A percentile compares a stretch with the other conserved stretches of the same genome.
Conservation (phyloP, 2,329 filamentous ascomycete species). For the Monilinia fructigena region DNA sequence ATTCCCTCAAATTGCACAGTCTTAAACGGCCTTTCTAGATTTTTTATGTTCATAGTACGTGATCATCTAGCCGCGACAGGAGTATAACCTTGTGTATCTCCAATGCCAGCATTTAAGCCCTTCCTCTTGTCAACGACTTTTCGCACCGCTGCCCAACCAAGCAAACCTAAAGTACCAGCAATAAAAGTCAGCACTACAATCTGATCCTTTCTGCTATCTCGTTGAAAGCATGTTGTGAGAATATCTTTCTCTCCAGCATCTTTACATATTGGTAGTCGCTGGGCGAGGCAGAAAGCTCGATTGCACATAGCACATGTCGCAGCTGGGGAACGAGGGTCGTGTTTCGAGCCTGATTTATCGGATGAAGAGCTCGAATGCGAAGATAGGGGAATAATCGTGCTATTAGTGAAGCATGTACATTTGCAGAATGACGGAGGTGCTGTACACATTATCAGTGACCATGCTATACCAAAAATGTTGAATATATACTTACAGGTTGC, state of each 20-base stretch:
- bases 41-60: background rate
- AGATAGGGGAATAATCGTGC: conserved; percentile 62
- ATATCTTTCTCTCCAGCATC: conserved; percentile 61
- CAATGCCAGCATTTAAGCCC: conserved; percentile 31
- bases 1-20: background rate
- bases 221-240: conserved; percentile 63
- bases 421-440: conserved; percentile 66
- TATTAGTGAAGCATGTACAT: conserved; percentile 69
- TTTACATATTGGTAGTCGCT: conserved; percentile 62
- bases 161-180: conserved; percentile 55
- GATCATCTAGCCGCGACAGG: conserved; percentile 30
- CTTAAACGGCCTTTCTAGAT: background rate
- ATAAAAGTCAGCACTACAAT: conserved; percentile 66
- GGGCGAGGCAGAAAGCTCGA: conserved; percentile 60
- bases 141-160: conserved; percentile 59
- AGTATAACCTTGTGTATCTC: conserved; percentile 33
- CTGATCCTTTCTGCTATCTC: conserved; percentile 65
- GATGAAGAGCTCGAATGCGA: conserved; percentile 34
- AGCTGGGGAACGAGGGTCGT: conserved; percentile 41
- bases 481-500: conserved; percentile 35
- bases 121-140: conserved; percentile 48
- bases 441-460: conserved; percentile 40
- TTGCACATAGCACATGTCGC: conserved; percentile 61
- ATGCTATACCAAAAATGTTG: background rate
- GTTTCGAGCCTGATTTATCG: conserved; percentile 27